Base-by-base conservation (phyloP, 2,329 filamentous ascomycete genomes). In the Colletotrichum costaricense region DNA sequence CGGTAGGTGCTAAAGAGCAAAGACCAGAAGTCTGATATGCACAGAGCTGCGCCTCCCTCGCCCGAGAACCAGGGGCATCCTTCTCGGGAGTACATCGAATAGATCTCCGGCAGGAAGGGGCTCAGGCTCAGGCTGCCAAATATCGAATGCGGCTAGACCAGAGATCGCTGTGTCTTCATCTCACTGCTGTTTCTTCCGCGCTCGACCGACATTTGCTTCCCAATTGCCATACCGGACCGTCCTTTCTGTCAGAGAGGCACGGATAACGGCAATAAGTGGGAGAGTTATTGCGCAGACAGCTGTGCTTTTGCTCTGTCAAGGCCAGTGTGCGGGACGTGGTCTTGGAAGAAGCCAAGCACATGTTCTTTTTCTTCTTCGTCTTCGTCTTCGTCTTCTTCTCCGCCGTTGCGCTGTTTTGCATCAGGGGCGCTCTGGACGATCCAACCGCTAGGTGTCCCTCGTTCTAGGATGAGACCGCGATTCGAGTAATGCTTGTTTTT, bases 41-140 rank as follows among this genome's bases (percentile, higher is more conserved):
- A 72, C 58, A 69, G 59, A 72, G 65, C 69, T 72, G 66, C 65
- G 69, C 69, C 69, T 69, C 69, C 35, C 38, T 72, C 65, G 69
- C 65, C 69, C 69, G 69, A 63, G 66, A 63, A 30, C 57, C 57
- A 54, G 69, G 69, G 58, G 52, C 12, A 63, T 56, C 69, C 69
- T 63, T 54, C 28, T 69, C 54, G 69, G 69, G 54, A 58, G 65
- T 26, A 72, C 57, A 69, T 69, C 58, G 65, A 59, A 35, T 11
- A 57, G 56, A 67, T 67, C 63, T 67, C 57, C 35, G 64, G 42
- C 35, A 33, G 57, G 58, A 72, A 56, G 30, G 59, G 64, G 65
- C 65, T 70, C 71, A 69, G 56, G 56, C 62, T 46, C 56, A 71
- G 60, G 67, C 55, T 73, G 71, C 67, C 71, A 73, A 12, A 73